Base-by-base conservation (phyloP, 805 yeast species). In the Wickerhamia fluorescens region DNA sequence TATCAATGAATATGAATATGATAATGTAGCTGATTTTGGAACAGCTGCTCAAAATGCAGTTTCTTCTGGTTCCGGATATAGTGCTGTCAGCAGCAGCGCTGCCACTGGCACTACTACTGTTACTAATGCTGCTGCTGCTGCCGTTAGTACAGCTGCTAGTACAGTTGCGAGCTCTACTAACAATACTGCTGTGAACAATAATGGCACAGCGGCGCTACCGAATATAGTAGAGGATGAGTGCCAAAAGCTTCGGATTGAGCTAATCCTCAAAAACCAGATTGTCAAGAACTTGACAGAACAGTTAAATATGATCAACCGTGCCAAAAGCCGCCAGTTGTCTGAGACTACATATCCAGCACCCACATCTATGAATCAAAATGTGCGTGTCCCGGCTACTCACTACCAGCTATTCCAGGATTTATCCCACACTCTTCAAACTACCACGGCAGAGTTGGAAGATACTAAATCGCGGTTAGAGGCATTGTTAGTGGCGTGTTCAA, bases 381-480 rank as follows among this genome's bases (percentile, higher is more conserved):
- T 66, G 13, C 51, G 41, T 22, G 42, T 72, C 18, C 78, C 79
- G 3, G 43, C 45, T 4, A 60, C 56, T 22, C 47, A 69, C 20
- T 68, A 67, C 34, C 61, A 58, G 21, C 51, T 76, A 14, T 75
- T 73, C 36, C 56, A 55, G 25, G 71, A 62, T 37, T 51, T 78
- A 39, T 57, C 75, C 2, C 52, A 55, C 16, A 58, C 72, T 8
- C 58, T 78, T 33, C 57, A 62, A 21, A 64, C 68, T 16, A 61
- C 68, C 29, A 33, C 38, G 23, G 27, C 33, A 11, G 85, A 82
- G 41, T 58, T 78, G 31, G 65, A 67, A 15, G 81, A 76, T 13
- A 73, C 85, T 1, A 79, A 78, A 37, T 40, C 58, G 10, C 63
- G 80, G 40, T 56, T 84, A 26, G 94, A 84, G 43, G 66, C 81